Base-by-base conservation (phyloP, 129 eudicot species). In the Arctium minus region DNA sequence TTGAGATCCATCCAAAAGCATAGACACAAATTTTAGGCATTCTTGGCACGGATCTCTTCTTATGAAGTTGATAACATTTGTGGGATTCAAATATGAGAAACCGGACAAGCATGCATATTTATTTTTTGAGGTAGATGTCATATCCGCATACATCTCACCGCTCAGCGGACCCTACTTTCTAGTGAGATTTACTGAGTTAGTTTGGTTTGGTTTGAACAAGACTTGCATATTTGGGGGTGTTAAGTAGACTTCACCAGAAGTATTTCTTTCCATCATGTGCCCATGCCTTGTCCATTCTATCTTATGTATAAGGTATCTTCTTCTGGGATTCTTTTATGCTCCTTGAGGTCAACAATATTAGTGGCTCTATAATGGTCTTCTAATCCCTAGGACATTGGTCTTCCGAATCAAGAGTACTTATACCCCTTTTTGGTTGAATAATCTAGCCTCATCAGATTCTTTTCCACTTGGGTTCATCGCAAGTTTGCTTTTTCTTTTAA, bases 301-400 rank as follows among this genome's bases (percentile, higher is more conserved):
- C 29, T 76, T 33, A 77, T 15, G 22, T 29, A 6, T 17, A 17
- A 46, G 79, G 87, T 64, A 84, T 84, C 80, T 79, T 79, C 39
- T 84, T 84, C 7, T 6, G 31, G 70, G 87, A 84, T 84, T 40
- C 87, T 60, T 84, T 78, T 79, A 73, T 84, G 44, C 87, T 65
- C 18, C 42, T 44, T 27, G 32, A 53, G 22, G 78, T 71, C 79
- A 79, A 35, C 70, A 72, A 60, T 78, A 40, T 39, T 70, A 5
- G 81, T 84, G 87, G 87, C 79, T 84, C 76, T 3, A 42, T 60
- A 42, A 73, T 73, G 75, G 18, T 6, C 38, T 70, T 70, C 50
- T 38, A n/a, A 76, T 22, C 64, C 80, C 46, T 29, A 40, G 44
- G 35, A 75, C 13, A 67, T 76, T 75, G 74, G 79, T 75, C 8